These are phyloP conservation scores for Alectoria sarmentosa DNA, from an alignment of 495 filamentous ascomycete species.

Conservation along the genomic window DNA sequence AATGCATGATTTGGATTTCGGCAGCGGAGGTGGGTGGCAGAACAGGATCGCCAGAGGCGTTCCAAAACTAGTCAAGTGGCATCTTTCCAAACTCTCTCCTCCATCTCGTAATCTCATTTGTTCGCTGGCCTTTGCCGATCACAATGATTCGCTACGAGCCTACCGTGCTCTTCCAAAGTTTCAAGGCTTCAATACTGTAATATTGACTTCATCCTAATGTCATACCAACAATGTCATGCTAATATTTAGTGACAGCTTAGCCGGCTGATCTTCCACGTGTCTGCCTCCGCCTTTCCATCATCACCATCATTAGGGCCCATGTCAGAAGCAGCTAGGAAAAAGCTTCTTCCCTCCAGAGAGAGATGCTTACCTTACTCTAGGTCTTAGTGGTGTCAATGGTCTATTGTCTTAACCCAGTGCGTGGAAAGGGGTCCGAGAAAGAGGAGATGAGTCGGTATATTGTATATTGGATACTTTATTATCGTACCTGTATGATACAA, in stretches of 20 bases:
- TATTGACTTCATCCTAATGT: no score
- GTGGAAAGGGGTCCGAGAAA: no score
- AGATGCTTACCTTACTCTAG: no score
- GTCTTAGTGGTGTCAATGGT: no score
- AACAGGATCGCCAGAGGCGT: neutral
- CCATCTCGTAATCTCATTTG: neutral
- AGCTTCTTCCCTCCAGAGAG: no score
- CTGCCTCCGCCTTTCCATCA: neutral
- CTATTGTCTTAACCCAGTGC: no score
- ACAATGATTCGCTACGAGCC: neutral
- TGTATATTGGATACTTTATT: neutral
- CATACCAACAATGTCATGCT: no score
- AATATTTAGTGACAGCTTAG: neutral
- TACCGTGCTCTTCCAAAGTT: no score
- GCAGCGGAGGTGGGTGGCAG: conserved; percentile 1
- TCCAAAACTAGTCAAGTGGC: neutral
- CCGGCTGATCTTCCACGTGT: neutral
- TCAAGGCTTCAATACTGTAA: neutral
- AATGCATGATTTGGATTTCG: neutral
- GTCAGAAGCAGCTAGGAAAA: conserved; percentile 4
- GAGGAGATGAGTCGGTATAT: no score
- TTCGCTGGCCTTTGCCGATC: conserved; percentile 2
- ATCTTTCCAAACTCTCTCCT: neutral
- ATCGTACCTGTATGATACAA: no score
- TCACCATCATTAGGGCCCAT: neutral